Conservation (phyloP, 108 stramenopile genomes). For the Discostella stelligeroides region DNA sequence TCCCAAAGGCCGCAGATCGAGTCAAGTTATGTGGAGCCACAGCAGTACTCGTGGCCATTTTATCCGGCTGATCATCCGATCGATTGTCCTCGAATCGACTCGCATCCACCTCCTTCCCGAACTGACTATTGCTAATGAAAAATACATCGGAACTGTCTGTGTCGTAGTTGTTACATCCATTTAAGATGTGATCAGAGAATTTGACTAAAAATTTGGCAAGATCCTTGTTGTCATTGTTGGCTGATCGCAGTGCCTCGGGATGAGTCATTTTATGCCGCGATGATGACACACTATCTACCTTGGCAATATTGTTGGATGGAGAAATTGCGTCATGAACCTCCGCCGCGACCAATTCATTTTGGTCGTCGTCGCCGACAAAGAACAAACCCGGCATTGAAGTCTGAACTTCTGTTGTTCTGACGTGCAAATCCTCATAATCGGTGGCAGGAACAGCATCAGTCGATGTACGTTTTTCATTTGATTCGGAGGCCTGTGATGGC, state of each 20-base stretch:
- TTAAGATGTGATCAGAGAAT: conserved; percentile 6
- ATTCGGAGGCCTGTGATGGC: not conserved
- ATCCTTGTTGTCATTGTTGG: conserved; percentile 5
- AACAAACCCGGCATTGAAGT: not conserved
- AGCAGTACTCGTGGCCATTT: too few relatives aligned
- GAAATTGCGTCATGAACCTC: not conserved
- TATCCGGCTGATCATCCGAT: not conserved
- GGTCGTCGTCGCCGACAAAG: not conserved
- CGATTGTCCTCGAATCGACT: not conserved
- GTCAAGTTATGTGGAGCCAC: too few relatives aligned
- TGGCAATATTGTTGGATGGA: too few relatives aligned
- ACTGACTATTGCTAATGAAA: conserved; percentile 5
- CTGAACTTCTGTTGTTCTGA: too few relatives aligned
- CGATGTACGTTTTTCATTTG: not conserved
- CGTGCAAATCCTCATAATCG: not conserved
- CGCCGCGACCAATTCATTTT: not conserved
- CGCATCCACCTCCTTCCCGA: conserved; percentile 4
- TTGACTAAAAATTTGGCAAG: conserved; percentile 8
- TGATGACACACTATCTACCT: not conserved
- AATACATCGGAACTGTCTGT: conserved; percentile 3
- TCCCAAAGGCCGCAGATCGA: too few relatives aligned
- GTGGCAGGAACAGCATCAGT: too few relatives aligned
- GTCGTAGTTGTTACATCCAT: conserved; percentile 6
- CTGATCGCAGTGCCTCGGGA: not conserved
- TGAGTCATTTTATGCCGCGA: not conserved